These are phyloP conservation scores for Xylaria bambusicola DNA, from an alignment of 495 filamentous ascomycete species.

Conservation along the genomic window DNA sequence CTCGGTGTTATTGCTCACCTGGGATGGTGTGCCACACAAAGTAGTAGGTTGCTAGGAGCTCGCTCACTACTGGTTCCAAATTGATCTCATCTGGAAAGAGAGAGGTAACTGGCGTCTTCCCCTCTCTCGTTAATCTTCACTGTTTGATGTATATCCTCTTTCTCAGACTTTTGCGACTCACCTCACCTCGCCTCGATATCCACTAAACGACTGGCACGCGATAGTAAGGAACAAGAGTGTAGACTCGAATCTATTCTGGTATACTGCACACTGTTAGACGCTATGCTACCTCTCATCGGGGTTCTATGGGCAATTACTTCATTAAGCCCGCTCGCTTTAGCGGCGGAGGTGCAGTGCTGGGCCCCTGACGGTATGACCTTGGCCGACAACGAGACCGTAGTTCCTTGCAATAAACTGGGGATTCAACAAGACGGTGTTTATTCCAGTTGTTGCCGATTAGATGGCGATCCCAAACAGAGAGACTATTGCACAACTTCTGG, in stretches of 20 bases:
- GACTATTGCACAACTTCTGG: constrained; percentile 27
- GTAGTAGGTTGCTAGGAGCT: neutral
- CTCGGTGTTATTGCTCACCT: neutral
- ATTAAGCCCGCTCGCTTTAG: neutral
- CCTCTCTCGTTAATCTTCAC: too few species aligned
- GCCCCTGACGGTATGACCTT: constrained; percentile 29
- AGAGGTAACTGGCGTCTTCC: constrained; percentile 1
- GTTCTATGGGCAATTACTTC: neutral
- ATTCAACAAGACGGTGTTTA: constrained; percentile 29
- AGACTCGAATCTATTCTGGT: neutral
- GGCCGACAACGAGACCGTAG: constrained; percentile 24
- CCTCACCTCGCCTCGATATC: too few species aligned
- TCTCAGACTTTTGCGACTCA: too few species aligned
- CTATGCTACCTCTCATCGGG: constrained; percentile 5
- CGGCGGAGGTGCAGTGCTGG: constrained; percentile 21
- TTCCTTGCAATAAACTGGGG: constrained; percentile 34
- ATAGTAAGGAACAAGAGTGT: neutral
- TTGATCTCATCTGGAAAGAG: neutral
- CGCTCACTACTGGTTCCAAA: neutral
- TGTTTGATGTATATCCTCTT: neutral
- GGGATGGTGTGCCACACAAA: constrained; percentile 1
- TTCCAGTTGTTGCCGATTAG: constrained; percentile 30
- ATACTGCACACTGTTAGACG: neutral
- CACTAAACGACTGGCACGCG: too few species aligned
- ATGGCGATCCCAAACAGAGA: constrained; percentile 17